Evolutionary conservation across 192 early-diverging fungal species (phyloP), one percentile per base, ranked within the genome.

Genomic region (Backusella australiensis): DNA sequence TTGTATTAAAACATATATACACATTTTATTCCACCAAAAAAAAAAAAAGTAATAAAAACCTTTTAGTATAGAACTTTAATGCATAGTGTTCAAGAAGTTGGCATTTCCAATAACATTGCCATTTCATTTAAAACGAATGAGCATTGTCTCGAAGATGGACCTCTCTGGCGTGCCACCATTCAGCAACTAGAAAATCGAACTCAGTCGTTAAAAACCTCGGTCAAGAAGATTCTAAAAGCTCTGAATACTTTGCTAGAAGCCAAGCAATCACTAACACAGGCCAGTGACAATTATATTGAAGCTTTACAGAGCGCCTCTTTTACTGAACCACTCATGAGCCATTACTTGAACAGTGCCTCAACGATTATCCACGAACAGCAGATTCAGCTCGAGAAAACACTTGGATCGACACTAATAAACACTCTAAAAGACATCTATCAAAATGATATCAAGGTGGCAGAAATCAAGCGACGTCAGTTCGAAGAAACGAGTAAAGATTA

Each of bases 111-210:
- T n/a, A 56, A 3, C 3, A n/a, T 56, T 63, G 26, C 56, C 56
- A 63, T 63, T 29, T 23, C 56, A 63, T 63, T 63, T 63, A 63
- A 63, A 29, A 14, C 56, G 26, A 63, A 63, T 63, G 56, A 63
- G 26, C 56, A 63, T 63, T 63, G 21, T 3, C 21, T 63, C n/a
- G 59, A 52, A 38, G 91, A 93, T 78, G 91, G 90, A 2, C 91
- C 91, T 11, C 70, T 90, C 3, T 92, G 91, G 52, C 82, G 91
- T 15, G 85, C 87, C 9, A 90, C 88, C 23, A 76, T 93, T 7
- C 77, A 75, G 1, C 80, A 84, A 21, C 82, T 88, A 12, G 91
- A 93, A 73, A 86, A 86, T 34, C 84, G 87, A 66, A 92, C 90
- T 11, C 65, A 75, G 32, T 74, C 77, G 11, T 84, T 93, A 39